Evolutionary conservation across 345 rosid genomes (phyloP).

Genomic region (Reutealis trisperma): DNA sequence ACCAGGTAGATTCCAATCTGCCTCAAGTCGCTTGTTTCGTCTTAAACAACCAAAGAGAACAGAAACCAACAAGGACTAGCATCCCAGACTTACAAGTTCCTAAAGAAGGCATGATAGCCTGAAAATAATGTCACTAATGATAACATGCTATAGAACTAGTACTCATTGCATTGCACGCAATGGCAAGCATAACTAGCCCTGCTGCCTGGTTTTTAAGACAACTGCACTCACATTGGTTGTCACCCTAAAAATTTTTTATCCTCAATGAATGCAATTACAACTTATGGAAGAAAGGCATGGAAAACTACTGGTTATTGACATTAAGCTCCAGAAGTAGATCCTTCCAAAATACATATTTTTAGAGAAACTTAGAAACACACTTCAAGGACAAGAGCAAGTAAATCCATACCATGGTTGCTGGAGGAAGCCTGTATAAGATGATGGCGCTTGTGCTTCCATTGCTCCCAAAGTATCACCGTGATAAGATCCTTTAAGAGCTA

Average conservation of each 20-base stretch:
- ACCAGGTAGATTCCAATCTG: background rate
- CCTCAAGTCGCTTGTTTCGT: background rate
- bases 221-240: background rate
- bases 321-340: background rate
- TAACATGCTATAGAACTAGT: background rate
- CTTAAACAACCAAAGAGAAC: background rate
- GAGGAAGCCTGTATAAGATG: slow-evolving; percentile 82
- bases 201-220: background rate
- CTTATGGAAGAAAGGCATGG: background rate
- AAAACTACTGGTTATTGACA: background rate
- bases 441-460: slow-evolving; percentile 99
- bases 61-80: background rate
- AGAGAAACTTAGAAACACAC: background rate
- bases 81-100: background rate
- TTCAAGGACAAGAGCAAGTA: background rate
- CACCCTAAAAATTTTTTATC: slow-evolving; percentile 1
- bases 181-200: background rate
- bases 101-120: background rate
- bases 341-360: background rate
- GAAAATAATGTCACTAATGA: background rate
- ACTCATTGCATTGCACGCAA: too few species aligned
- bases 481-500: slow-evolving; percentile 91
- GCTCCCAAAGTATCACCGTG: slow-evolving; percentile 99
- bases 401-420: slow-evolving; percentile 86
- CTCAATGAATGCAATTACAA: background rate